Evolutionary conservation across 78 protist genomes (phyloP), one percentile per base, ranked within the genome.

Genomic region (Dictyostelium intermedium): DNA sequence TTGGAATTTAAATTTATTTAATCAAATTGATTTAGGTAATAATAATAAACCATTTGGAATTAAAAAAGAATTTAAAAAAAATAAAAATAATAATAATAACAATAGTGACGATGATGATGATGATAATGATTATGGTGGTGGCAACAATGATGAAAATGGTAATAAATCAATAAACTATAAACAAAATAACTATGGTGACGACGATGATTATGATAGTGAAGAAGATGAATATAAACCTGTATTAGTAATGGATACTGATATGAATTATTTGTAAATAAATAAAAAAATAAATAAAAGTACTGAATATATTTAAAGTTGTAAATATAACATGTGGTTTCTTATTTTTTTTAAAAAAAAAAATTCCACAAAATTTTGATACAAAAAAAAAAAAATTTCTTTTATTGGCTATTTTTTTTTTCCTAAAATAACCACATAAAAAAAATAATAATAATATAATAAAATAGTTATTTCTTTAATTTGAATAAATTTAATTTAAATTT

Each of bases 1-100:
- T 30, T 89, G 85, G 86, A 35, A 56, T 30, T 69, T 89, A 23
- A 43, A 79, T 43, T 43, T 89, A 30, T 89, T 89, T 63, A 81
- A 16, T 34, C 56, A 39, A 76, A 76, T 70, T 70, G n/a, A 70
- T 32, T 16, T 30, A 61, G 0, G 7, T n/a, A 25, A n/a, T 25
- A 32, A 70, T 32, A 70, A 70, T 70, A 70, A 30, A 14, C 23
- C 23, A 25, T 70, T 16, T 70, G 77, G 77, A 27, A 70, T 70
- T 32, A 70, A 70, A 32, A 70, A 70, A 32, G 73, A 20, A 63
- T 16, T 10, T 16, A 45, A 45, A 7, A 45, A 45, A 9, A 45
- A 45, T 45, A 45, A 45, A 9, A 14, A 14, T 3, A 66, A n/a
- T 10, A 9, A 10, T 10, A 10, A n/a, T 10, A 27, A 70, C 14